Evolutionary conservation across 305 asterid genomes (phyloP).

Genomic region (Stenogyne calaminthoides): DNA sequence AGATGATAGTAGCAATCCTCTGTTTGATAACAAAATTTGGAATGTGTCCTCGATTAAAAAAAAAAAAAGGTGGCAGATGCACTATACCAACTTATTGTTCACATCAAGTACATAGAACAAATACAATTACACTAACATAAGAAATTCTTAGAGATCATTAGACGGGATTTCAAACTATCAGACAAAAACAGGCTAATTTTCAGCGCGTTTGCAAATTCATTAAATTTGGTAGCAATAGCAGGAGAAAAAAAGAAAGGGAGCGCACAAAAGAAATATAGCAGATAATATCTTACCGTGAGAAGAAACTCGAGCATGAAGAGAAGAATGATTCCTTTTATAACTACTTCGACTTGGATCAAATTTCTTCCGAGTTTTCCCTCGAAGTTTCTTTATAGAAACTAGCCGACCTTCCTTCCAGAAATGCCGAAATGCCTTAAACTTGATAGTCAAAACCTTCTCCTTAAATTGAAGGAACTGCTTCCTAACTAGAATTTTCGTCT

Average conservation of each 20-base stretch:
- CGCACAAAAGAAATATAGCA: conserved; percentile 16
- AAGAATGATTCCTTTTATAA: conserved; percentile 55
- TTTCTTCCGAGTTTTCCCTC: conserved; percentile 65
- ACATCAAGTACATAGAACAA: neutral
- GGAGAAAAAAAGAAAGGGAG: conserved; percentile 12
- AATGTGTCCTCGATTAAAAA: neutral
- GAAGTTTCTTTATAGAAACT: conserved; percentile 58
- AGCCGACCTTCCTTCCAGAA: conserved; percentile 79
- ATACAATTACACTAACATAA: neutral
- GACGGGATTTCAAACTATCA: too few relatives aligned
- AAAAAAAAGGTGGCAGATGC: neutral
- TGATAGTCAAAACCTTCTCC: conserved; percentile 70
- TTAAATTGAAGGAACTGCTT: conserved; percentile 53
- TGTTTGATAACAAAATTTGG: neutral
- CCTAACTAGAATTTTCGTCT: conserved; percentile 53
- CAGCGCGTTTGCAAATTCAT: neutral
- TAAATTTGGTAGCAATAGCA: neutral
- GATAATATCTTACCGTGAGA: conserved; percentile 50
- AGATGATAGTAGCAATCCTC: neutral
- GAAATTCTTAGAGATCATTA: neutral
- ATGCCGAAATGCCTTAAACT: conserved; percentile 73
- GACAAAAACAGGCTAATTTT: neutral
- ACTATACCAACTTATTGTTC: neutral
- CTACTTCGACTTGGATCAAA: conserved; percentile 56
- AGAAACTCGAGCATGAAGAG: conserved; percentile 48